Evolutionary conservation across 257 asterid species (phyloP).

Genomic region (Solanum paucissectum): DNA sequence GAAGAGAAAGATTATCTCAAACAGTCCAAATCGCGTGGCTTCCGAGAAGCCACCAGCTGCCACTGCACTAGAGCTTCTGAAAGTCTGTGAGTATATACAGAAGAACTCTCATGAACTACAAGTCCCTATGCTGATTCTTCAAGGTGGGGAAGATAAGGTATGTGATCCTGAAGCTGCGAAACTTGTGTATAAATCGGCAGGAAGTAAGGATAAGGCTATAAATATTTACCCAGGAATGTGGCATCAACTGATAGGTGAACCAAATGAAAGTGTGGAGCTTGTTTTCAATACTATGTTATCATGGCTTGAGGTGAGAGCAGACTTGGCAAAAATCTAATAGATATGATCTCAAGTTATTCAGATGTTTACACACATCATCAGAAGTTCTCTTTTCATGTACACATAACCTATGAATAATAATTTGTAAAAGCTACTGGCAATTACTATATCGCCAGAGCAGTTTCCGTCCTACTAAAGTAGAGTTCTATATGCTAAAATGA

Average conservation of each 20-base stretch:
- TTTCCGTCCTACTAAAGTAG: background rate
- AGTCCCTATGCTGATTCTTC: conserved; percentile 61
- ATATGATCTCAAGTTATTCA: background rate
- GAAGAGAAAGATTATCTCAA: conserved; percentile 45
- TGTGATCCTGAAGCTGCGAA: conserved; percentile 62
- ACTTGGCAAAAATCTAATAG: background rate
- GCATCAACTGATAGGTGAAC: conserved; percentile 46
- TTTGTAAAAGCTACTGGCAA: background rate
- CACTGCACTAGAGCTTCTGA: conserved; percentile 46
- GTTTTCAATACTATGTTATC: background rate
- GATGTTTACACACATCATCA: background rate
- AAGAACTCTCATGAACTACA: conserved; percentile 29
- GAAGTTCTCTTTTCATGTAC: background rate
- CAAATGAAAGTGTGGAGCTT: conserved; percentile 5
- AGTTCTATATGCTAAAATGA: background rate
- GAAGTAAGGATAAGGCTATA: conserved; percentile 57
- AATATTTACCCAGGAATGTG: conserved; percentile 61
- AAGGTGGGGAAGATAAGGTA: conserved; percentile 50
- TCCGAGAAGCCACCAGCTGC: conserved; percentile 54
- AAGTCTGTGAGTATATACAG: conserved; percentile 38
- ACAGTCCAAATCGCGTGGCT: conserved; percentile 41
- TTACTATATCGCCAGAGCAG: background rate
- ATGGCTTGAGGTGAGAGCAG: conserved; percentile 11
- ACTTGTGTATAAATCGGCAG: conserved; percentile 28
- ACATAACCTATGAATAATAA: background rate